phyloP scores from a whole-genome alignment of 1,139 yeast species.

The Scheffersomyces cryptocercus region DNA sequence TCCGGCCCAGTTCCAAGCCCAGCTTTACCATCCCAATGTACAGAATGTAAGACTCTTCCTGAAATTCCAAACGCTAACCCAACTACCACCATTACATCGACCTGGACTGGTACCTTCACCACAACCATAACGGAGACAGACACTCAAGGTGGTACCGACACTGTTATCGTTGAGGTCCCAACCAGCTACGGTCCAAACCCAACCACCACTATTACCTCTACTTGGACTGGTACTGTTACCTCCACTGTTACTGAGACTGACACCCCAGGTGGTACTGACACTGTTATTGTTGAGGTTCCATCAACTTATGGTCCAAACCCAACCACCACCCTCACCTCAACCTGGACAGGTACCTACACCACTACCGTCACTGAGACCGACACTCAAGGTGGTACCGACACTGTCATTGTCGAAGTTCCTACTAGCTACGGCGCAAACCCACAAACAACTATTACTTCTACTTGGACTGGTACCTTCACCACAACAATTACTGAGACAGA shows the following conservation, averaged over 20 bases:
- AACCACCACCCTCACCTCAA: not conserved
- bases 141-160: conserved; percentile 9
- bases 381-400: not conserved
- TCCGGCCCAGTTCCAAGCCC: conserved; percentile 16
- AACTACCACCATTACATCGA: conserved; percentile 1
- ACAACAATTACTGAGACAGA: not conserved
- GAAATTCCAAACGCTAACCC: conserved; percentile 2
- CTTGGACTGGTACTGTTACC: conserved; percentile 7
- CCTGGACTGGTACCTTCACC: conserved; percentile 1
- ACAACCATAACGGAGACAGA: conserved; percentile 7
- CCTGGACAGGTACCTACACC: not conserved
- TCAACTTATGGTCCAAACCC: not conserved
- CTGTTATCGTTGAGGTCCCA: conserved; percentile 14
- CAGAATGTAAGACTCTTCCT: conserved; percentile 9
- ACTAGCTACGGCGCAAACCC: not conserved
- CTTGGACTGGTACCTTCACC: not conserved
- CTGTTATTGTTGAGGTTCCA: not conserved
- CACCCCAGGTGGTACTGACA: conserved; percentile 11
- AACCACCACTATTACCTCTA: conserved; percentile 11
- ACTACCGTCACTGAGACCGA: not conserved
- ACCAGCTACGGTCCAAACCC: conserved; percentile 12
- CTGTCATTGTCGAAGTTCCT: not conserved
- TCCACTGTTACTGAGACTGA: conserved; percentile 14
- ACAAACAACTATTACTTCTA: not conserved
- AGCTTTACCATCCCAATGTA: conserved; percentile 17